phyloP scores from a whole-genome alignment of 345 rosid genomes.

The Luvunga scandens region DNA sequence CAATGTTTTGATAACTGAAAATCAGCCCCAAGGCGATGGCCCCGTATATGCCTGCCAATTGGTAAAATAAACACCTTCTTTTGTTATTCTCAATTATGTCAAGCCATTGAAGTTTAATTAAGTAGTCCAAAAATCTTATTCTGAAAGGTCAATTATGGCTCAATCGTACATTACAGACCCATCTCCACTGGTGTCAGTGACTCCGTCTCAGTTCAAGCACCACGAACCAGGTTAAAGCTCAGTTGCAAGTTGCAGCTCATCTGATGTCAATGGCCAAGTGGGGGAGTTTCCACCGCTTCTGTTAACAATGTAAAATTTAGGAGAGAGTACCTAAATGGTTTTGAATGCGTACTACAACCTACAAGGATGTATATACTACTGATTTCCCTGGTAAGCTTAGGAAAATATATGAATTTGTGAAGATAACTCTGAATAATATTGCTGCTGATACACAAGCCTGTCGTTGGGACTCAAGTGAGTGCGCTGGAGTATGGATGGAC shows the following conservation, averaged over 20 bases:
- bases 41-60: background rate
- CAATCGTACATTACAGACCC: background rate
- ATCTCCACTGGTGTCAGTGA: background rate
- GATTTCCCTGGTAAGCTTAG: conserved; percentile 13
- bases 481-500: conserved; percentile 3
- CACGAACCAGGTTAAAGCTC: background rate
- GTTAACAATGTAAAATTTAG: conserved; percentile 1
- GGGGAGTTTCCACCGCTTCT: background rate
- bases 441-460: background rate
- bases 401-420: conserved; percentile 9
- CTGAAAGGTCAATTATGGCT: background rate
- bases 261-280: conserved; percentile 12
- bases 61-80: background rate
- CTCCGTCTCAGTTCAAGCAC: conserved; percentile 4
- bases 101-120: background rate
- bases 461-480: conserved; percentile 6
- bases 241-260: background rate
- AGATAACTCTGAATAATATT: background rate
- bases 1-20: conserved; percentile 3
- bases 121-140: background rate
- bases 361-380: background rate
- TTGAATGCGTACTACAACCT: background rate
- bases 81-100: background rate
- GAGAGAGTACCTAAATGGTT: background rate
- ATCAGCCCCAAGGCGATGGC: conserved; percentile 14